Percentiles rank a stretch among this genome's conserved stretches.
These are phyloP conservation scores for Parathielavia appendiculata DNA, from an alignment of 495 filamentous ascomycete genomes.

Conservation along the genomic window DNA sequence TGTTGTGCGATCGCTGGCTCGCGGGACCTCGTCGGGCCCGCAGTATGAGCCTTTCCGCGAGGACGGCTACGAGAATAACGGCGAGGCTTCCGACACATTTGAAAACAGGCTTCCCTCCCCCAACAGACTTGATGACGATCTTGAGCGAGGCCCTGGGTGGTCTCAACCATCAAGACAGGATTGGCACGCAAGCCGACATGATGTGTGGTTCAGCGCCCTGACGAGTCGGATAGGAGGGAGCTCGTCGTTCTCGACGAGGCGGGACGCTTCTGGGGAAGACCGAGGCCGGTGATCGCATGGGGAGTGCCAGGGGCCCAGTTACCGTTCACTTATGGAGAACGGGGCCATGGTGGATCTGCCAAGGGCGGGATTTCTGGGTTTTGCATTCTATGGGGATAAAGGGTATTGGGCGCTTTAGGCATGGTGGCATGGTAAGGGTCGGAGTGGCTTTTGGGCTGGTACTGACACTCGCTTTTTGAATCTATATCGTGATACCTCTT, in stretches of 20 bases:
- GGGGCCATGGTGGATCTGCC: not conserved
- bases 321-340: not conserved
- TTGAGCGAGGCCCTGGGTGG: constrained; percentile 11
- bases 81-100: constrained; percentile 2
- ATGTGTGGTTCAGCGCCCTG: constrained; percentile 9
- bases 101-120: not conserved
- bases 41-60: constrained; percentile 48
- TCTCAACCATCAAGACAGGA: not conserved
- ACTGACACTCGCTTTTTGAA: constrained; percentile 7
- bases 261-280: not conserved
- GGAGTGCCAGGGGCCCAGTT: too few species aligned
- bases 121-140: constrained; percentile 9
- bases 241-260: constrained; percentile 1
- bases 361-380: constrained; percentile 2
- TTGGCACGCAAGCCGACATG: constrained; percentile 3
- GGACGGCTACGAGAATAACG: constrained; percentile 42
- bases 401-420: constrained; percentile 8
- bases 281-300: not conserved
- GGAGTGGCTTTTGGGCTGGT: not conserved
- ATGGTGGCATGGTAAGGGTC: constrained; percentile 2
- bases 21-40: constrained; percentile 41
- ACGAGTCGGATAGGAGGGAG: constrained; percentile 4
- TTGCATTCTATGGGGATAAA: not conserved
- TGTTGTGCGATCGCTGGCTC: constrained; percentile 63
- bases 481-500: constrained; percentile 15